These are phyloP conservation scores for Podospora pseudoanserina DNA, from an alignment of 495 filamentous ascomycete genomes.

Conservation along the genomic window DNA sequence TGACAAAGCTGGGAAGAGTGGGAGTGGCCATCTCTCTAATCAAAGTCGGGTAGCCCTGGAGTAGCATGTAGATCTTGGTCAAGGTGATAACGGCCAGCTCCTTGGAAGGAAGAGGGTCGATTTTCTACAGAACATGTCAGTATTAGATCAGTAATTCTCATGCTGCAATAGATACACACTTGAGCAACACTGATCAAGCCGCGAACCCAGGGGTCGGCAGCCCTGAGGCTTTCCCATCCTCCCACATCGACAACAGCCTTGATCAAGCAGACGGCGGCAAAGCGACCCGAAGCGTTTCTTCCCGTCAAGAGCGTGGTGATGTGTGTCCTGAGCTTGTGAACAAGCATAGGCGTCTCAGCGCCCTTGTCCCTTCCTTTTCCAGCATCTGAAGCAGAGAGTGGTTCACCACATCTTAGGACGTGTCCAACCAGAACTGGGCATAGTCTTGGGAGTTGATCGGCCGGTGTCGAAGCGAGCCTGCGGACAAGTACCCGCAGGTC, in stretches of 20 bases:
- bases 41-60: constrained; percentile 74
- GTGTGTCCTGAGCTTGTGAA: constrained; percentile 76
- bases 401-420: constrained; percentile 56
- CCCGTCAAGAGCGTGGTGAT: constrained; percentile 72
- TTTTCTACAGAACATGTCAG: constrained; percentile 51
- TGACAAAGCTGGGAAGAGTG: constrained; percentile 67
- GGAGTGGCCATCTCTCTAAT: constrained; percentile 87
- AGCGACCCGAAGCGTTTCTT: constrained; percentile 65
- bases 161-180: constrained; percentile 42
- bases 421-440: constrained; percentile 59
- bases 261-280: constrained; percentile 69
- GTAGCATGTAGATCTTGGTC: constrained; percentile 75
- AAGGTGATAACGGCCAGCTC: constrained; percentile 70
- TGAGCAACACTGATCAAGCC: constrained; percentile 65
- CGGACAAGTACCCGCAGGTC: constrained; percentile 64
- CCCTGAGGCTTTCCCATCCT: constrained; percentile 71
- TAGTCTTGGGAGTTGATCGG: constrained; percentile 59
- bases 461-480: constrained; percentile 60
- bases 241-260: constrained; percentile 79
- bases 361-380: constrained; percentile 49
- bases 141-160: not conserved
- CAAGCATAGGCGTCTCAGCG: constrained; percentile 58
- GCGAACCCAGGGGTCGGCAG: constrained; percentile 66
- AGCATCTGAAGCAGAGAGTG: constrained; percentile 50
- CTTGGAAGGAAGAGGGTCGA: constrained; percentile 68